Evolutionary conservation across 805 yeast genomes (phyloP), one percentile per base, ranked within the genome.

Genomic region (Blastobotrys attinorum): DNA sequence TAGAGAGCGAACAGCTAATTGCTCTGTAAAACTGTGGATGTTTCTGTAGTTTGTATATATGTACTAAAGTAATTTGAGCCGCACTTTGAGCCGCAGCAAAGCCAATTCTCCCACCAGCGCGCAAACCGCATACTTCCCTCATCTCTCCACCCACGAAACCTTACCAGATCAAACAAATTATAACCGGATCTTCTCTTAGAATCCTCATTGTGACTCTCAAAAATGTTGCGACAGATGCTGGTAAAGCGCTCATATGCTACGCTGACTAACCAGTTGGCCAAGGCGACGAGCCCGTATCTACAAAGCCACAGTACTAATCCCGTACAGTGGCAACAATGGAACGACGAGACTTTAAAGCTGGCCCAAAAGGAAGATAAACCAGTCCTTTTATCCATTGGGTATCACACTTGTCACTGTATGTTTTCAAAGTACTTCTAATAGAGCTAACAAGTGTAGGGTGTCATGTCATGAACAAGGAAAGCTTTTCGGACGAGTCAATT

Each of bases 271-370:
- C 45, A 42, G 29, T 39, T 52, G 31, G 46, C 33, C 4, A 37
- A 40, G 22, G 43, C 54, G 2, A 34, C 51, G 4, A 47, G 49
- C 16, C 64, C 63, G 17, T 60, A 60, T 42, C 46, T 60, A 18
- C 50, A 32, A 25, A 47, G 57, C 33, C 64, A 60, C 40, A 39
- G 43, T 8, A 10, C 8, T 8, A 60, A 62, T 42, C 67, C 67
- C 3, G 65, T 64, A 7, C 62, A 60, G 11, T 65, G 70, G 70
- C 62, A 59, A 43, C 55, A 57, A 40, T 65, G 70, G 70, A 47
- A 47, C 17, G 49, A 52, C 13, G 53, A 57, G 23, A 55, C 65
- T 2, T 48, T 65, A 18, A 48, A 50, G 39, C 51, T 47, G 18
- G 70, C 70, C 16, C 40, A 42, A 22, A 39, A 48, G 32, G 52